A percentile compares a stretch with the other conserved stretches of the same genome.
Evolutionary conservation across 768 basidiomycete species (phyloP).

Genomic region (Lactarius indigo): DNA sequence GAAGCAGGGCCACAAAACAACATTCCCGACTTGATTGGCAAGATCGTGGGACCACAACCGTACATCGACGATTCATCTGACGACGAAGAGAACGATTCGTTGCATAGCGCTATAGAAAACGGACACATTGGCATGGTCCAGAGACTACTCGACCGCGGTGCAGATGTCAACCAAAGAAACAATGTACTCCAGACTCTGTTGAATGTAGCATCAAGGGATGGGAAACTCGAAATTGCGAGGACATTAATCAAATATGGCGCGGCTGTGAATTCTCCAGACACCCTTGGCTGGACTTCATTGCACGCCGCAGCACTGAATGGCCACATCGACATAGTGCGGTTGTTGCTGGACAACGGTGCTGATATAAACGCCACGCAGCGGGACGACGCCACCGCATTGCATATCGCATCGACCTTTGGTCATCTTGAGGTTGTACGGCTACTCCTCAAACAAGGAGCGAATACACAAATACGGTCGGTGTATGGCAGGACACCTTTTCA

Average conservation of each 20-base stretch:
- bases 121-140: neutral
- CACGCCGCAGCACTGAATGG: neutral
- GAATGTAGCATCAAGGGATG: neutral
- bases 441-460: neutral
- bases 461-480: neutral
- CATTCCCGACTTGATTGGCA: too few relatives aligned
- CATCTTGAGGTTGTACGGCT: neutral
- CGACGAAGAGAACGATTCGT: neutral
- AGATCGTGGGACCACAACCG: too few relatives aligned
- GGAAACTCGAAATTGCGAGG: neutral
- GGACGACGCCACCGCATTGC: neutral
- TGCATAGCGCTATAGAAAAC: neutral
- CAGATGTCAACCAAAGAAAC: neutral
- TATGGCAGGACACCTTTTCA: neutral
- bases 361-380: neutral
- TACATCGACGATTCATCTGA: neutral
- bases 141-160: neutral
- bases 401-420: neutral
- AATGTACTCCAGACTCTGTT: neutral
- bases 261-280: neutral
- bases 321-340: neutral
- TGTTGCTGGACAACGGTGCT: slow-evolving; percentile 1
- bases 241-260: neutral
- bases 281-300: neutral
- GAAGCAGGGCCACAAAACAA: neutral